A percentile compares a stretch with the other conserved stretches of the same genome.
Evolutionary conservation across 768 basidiomycete species (phyloP).

Genomic region (Psilocybe subaeruginosa): DNA sequence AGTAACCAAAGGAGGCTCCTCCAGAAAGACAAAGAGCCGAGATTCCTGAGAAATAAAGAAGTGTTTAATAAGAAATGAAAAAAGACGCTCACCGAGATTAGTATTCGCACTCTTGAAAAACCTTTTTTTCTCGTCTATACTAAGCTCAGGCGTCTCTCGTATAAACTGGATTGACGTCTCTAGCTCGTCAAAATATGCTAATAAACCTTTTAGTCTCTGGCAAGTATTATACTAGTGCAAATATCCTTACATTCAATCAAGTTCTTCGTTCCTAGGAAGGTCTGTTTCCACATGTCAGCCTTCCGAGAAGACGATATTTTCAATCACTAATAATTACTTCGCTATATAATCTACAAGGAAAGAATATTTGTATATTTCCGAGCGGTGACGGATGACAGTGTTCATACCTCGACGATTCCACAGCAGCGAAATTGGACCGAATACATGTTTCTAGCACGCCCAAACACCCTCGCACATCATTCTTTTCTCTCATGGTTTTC

Average conservation of each 20-base stretch:
- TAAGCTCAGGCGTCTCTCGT: conserved; percentile 70
- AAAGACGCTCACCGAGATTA: conserved; percentile 64
- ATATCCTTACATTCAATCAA: conserved; percentile 76
- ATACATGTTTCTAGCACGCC: conserved; percentile 92
- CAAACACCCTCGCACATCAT: conserved; percentile 84
- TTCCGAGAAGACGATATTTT: conserved; percentile 3
- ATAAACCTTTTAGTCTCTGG: conserved; percentile 10
- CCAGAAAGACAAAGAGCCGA: conserved; percentile 96
- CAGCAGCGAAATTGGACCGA: conserved; percentile 90
- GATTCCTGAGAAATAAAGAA: conserved; percentile 40
- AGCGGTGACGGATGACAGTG: neutral
- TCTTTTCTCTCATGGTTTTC: conserved; percentile 66
- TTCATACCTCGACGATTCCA: conserved; percentile 75
- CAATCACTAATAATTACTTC: conserved; percentile 65
- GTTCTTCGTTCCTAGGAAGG: conserved; percentile 89
- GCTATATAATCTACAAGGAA: conserved; percentile 73
- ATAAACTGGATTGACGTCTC: conserved; percentile 77
- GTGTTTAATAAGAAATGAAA: neutral
- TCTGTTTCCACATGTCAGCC: conserved; percentile 46
- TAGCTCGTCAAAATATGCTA: conserved; percentile 83
- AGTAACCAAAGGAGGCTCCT: conserved; percentile 94
- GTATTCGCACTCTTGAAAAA: conserved; percentile 92
- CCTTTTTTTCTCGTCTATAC: conserved; percentile 85
- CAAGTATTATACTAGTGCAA: neutral
- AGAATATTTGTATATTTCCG: neutral